Evolutionary conservation across 2,329 filamentous ascomycete species (phyloP).

Genomic region (Rutstroemia sp.): DNA sequence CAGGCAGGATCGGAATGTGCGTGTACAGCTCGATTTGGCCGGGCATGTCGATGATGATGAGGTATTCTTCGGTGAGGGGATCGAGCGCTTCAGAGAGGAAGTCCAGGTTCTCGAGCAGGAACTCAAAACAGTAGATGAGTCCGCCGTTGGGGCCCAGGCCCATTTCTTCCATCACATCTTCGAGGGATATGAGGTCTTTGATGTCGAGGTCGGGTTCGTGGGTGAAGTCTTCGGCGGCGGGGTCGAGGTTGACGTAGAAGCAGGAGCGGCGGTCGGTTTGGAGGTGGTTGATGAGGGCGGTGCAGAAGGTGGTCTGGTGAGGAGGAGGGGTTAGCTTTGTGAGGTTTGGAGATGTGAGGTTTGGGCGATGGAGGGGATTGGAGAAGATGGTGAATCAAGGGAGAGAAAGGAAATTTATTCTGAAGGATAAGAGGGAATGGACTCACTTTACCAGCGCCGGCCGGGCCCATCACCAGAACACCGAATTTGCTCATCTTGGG

Average conservation of each 20-base stretch:
- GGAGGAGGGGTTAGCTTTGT: background rate
- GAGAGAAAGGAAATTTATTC: conserved; percentile 20
- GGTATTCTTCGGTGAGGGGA: conserved; percentile 82
- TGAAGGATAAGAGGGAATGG: too few relatives aligned
- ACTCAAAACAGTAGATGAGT: conserved; percentile 94
- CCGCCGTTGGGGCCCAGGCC: conserved; percentile 85
- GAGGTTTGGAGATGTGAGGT: background rate
- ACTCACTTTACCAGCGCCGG: conserved; percentile 79
- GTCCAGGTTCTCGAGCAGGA: conserved; percentile 88
- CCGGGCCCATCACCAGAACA: conserved; percentile 90
- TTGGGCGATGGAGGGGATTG: too few relatives aligned
- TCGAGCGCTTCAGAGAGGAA: conserved; percentile 83
- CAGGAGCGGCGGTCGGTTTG: conserved; percentile 85
- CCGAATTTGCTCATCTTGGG: conserved; percentile 83
- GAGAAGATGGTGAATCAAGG: background rate
- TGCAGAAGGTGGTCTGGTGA: conserved; percentile 80
- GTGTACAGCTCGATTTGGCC: conserved; percentile 99
- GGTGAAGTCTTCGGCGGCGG: conserved; percentile 85
- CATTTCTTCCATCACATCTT: conserved; percentile 96
- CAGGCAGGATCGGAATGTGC: conserved; percentile 86
- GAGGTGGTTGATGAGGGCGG: conserved; percentile 85
- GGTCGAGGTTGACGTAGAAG: conserved; percentile 98
- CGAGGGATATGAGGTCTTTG: conserved; percentile 85
- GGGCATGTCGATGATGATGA: conserved; percentile 98
- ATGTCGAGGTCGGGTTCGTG: conserved; percentile 93